Evolutionary conservation across 2,329 filamentous ascomycete genomes (phyloP), one percentile per base, ranked within the genome.

Genomic region (Fusarium pseudograminearum): DNA sequence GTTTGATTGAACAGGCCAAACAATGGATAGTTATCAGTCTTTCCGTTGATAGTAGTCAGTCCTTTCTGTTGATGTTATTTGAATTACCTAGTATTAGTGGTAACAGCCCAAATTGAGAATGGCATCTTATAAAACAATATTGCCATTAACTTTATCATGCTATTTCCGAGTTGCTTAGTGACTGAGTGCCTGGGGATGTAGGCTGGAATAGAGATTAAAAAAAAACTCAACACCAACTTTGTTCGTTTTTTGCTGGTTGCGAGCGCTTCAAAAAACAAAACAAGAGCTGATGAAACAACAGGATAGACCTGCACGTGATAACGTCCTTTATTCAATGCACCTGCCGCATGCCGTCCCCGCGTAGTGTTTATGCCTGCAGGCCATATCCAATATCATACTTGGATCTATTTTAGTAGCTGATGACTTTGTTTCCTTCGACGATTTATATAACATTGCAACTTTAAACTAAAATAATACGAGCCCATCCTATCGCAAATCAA

Each of bases 221-320:
- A 24, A 18, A n/a, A 7, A 10, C 48, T 28, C 48, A 51, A 51
- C 31, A 50, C 47, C 16, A 50, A 6, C 2, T 7, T 3, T 51
- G 24, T 28, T 38, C 20, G 24, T 18, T 28, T 12, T 51, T 51
- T 36, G n/a, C 18, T 51, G 48, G 18, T 40, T 40, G 22, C 24
- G 48, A 24, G 33, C 41, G 18, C 48, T 51, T 51, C 34, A 51
- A 15, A 26, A 28, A 22, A 51, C 8, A 24, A 36, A 31, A 26
- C 31, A 36, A 50, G 31, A 20, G 18, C 9, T 28, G 20, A 38
- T n/a, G 18, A 28, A 40, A 38, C 36, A 40, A 40, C 36, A 20
- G 18, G 18, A 42, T 12, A 54, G 28, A 47, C 6, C 28, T 16
- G 52, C 70, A 72, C 69, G 70, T 72, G 69, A 72, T 70, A 68